These are phyloP conservation scores for Fusarium transvaalense DNA, from an alignment of 2,329 filamentous ascomycete species.

Conservation along the genomic window DNA sequence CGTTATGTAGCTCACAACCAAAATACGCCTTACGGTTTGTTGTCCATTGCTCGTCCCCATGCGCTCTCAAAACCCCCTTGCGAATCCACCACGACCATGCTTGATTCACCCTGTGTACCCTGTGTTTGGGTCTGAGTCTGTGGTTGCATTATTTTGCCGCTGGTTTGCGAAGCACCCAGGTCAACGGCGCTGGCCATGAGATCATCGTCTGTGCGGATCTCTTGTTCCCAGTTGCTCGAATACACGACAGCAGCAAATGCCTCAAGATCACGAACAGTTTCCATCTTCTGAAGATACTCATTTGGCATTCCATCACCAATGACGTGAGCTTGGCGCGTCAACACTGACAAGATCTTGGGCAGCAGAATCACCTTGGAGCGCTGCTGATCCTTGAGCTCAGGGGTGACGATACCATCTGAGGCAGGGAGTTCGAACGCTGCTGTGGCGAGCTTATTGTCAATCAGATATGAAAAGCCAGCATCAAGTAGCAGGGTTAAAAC, in stretches of 20 bases:
- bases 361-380: slow-evolving; percentile 75
- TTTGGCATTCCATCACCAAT: slow-evolving; percentile 85
- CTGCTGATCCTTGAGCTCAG: slow-evolving; percentile 65
- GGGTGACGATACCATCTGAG: slow-evolving; percentile 54
- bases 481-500: slow-evolving; percentile 90
- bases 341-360: slow-evolving; percentile 88
- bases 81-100: slow-evolving; percentile 66
- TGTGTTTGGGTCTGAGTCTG: slow-evolving; percentile 25
- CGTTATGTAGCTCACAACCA: slow-evolving; percentile 29
- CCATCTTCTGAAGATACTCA: slow-evolving; percentile 80
- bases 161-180: slow-evolving; percentile 46
- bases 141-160: slow-evolving; percentile 23
- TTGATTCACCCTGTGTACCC: slow-evolving; percentile 58
- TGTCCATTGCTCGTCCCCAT: slow-evolving; percentile 72
- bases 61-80: slow-evolving; percentile 72
- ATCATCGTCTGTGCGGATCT: slow-evolving; percentile 65
- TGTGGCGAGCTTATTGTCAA: slow-evolving; percentile 83
- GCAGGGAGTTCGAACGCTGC: slow-evolving; percentile 77
- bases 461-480: slow-evolving; percentile 84
- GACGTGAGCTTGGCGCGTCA: slow-evolving; percentile 89
- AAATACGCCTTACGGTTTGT: slow-evolving; percentile 40
- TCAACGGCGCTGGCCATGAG: slow-evolving; percentile 56
- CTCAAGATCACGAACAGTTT: slow-evolving; percentile 80
- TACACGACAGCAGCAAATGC: slow-evolving; percentile 90
- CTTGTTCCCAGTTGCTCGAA: slow-evolving; percentile 82